Evolutionary conservation across 768 basidiomycete species (phyloP).

Genomic region (Amanita jacksonii): DNA sequence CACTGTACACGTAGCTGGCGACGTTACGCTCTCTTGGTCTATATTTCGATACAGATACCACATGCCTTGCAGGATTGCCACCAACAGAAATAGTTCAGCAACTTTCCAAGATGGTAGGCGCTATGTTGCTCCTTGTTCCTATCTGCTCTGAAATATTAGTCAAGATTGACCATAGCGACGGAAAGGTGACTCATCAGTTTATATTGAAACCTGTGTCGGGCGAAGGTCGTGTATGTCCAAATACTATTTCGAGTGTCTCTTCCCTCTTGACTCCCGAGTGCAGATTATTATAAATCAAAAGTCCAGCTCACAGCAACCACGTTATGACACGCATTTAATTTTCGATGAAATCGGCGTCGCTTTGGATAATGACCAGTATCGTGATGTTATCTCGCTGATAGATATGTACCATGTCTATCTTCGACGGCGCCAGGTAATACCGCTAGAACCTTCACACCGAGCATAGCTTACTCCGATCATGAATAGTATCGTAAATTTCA

Average conservation of each 20-base stretch:
- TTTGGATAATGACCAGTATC: constrained; percentile 90
- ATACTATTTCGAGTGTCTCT: constrained; percentile 5
- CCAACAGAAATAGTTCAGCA: constrained; percentile 56
- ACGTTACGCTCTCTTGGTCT: constrained; percentile 79
- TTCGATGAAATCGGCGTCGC: constrained; percentile 92
- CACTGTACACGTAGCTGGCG: constrained; percentile 47
- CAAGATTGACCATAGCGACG: constrained; percentile 37
- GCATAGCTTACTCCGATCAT: background rate
- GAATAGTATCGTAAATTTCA: constrained; percentile 75
- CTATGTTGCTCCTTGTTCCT: background rate
- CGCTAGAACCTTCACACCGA: background rate
- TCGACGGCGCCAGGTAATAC: constrained; percentile 62
- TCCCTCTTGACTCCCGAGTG: constrained; percentile 5
- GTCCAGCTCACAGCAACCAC: constrained; percentile 63
- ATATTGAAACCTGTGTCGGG: constrained; percentile 94
- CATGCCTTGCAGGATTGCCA: constrained; percentile 62
- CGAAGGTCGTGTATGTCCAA: constrained; percentile 66
- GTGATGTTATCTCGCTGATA: constrained; percentile 83
- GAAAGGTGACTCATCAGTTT: constrained; percentile 70
- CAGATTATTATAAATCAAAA: constrained; percentile 80
- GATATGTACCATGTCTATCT: constrained; percentile 97
- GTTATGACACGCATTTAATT: constrained; percentile 76
- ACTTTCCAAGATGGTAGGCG: constrained; percentile 65
- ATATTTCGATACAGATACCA: constrained; percentile 92
- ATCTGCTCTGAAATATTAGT: background rate